Percentiles rank a stretch among this genome's conserved stretches.
These are phyloP conservation scores for Lepiota brunneoincarnata DNA, from an alignment of 768 basidiomycete genomes.

Conservation along the genomic window DNA sequence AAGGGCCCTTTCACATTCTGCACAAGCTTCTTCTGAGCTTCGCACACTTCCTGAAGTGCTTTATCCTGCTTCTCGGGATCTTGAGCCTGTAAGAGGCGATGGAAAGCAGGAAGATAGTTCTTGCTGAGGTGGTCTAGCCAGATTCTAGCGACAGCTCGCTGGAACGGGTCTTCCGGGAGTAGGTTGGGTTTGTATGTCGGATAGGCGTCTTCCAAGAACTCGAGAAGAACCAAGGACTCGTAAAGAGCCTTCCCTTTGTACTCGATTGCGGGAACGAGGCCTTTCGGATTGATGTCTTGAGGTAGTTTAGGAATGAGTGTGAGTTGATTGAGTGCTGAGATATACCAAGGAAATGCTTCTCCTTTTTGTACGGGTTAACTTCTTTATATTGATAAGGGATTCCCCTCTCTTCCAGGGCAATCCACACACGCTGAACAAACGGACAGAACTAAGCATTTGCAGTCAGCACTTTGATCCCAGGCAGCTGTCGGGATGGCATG, in stretches of 20 bases:
- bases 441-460: conserved; percentile 48
- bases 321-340: background rate
- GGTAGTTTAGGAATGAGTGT: background rate
- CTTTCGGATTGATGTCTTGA: conserved; percentile 59
- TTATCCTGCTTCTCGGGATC: conserved; percentile 24
- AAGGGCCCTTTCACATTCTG: conserved; percentile 44
- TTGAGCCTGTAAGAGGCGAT: conserved; percentile 46
- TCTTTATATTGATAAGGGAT: conserved; percentile 69
- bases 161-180: conserved; percentile 50
- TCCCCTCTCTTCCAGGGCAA: conserved; percentile 61
- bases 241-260: conserved; percentile 58
- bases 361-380: conserved; percentile 71
- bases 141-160: conserved; percentile 50
- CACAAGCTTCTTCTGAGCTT: conserved; percentile 28
- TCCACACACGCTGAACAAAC: conserved; percentile 62
- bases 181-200: conserved; percentile 40
- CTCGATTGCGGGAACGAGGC: conserved; percentile 57
- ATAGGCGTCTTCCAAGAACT: conserved; percentile 66
- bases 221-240: conserved; percentile 61
- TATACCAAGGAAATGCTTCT: conserved; percentile 49
- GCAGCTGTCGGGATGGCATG: background rate
- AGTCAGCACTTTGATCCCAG: background rate
- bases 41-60: conserved; percentile 26
- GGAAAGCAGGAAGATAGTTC: conserved; percentile 47
- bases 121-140: conserved; percentile 58